Conservation (phyloP, 2,329 filamentous ascomycete species). For the Sporothrix curviconia region DNA sequence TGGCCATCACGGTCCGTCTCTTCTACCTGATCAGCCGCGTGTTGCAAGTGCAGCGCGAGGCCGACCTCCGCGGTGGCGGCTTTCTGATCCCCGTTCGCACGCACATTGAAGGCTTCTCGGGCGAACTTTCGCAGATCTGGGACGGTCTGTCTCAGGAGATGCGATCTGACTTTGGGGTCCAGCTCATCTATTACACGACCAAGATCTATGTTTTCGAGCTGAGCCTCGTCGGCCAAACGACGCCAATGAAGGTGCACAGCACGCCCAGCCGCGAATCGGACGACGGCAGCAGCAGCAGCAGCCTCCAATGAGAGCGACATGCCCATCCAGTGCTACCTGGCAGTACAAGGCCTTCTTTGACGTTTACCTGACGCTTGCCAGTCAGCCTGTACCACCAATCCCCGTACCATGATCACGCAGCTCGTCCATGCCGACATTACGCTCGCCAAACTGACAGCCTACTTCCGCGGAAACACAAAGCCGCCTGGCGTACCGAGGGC, state of each 20-base stretch:
- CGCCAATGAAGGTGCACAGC: constrained; percentile 8
- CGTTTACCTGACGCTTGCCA: constrained; percentile 18
- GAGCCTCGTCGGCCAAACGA: constrained; percentile 13
- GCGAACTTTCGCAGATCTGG: constrained; percentile 17
- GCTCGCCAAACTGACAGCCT: constrained; percentile 20
- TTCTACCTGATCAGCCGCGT: constrained; percentile 19
- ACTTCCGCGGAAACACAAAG: constrained; percentile 16
- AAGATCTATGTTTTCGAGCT: constrained; percentile 21
- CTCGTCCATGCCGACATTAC: constrained; percentile 20
- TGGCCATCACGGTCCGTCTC: constrained; percentile 19
- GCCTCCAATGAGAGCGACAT: background rate
- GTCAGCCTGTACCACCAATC: constrained; percentile 11
- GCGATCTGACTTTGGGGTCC: constrained; percentile 9
- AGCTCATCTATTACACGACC: constrained; percentile 18
- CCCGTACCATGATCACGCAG: constrained; percentile 17
- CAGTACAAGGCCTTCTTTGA: constrained; percentile 17
- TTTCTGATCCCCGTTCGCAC: constrained; percentile 9
- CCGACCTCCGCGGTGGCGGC: constrained; percentile 14
- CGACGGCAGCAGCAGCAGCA: background rate
- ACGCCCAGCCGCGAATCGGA: constrained; percentile 11
- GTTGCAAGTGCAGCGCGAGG: constrained; percentile 15
- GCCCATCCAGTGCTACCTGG: constrained; percentile 17
- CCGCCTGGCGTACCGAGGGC: constrained; percentile 9
- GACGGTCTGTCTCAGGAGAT: constrained; percentile 5
- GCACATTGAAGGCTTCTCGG: constrained; percentile 13